Evolutionary conservation across 2,329 filamentous ascomycete genomes (phyloP).

Genomic region (Fusarium sp.): DNA sequence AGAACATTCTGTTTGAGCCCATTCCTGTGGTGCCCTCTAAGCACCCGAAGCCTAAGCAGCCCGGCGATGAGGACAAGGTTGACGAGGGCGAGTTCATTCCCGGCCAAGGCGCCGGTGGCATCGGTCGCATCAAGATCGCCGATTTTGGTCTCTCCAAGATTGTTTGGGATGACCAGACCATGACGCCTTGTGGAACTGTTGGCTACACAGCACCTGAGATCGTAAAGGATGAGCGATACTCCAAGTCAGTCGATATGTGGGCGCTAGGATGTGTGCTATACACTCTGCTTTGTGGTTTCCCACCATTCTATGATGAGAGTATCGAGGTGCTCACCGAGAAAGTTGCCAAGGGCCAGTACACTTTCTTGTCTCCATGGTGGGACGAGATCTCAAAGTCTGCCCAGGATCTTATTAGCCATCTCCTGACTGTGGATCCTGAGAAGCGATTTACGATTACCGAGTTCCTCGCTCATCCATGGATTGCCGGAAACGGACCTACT

Average conservation of each 20-base stretch:
- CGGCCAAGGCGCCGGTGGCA: slow-evolving; percentile 85
- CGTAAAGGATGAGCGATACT: slow-evolving; percentile 98
- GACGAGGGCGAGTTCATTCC: slow-evolving; percentile 93
- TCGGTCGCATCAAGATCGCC: slow-evolving; percentile 95
- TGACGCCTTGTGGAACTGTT: slow-evolving; percentile 99
- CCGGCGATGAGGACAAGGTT: slow-evolving; percentile 95
- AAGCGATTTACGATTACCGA: slow-evolving; percentile 93
- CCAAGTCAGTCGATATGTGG: slow-evolving; percentile 99
- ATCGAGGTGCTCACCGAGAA: slow-evolving; percentile 98
- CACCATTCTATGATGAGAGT: slow-evolving; percentile 97
- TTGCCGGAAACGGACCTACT: slow-evolving; percentile 69
- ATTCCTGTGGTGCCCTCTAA: slow-evolving; percentile 82
- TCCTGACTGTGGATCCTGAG: slow-evolving; percentile 92
- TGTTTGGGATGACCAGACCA: slow-evolving; percentile 97
- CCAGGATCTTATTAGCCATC: slow-evolving; percentile 91
- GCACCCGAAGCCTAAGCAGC: slow-evolving; percentile 78
- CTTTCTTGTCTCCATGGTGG: slow-evolving; percentile 99
- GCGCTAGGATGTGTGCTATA: slow-evolving; percentile 96
- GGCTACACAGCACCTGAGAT: slow-evolving; percentile 98
- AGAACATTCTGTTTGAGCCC: slow-evolving; percentile 94
- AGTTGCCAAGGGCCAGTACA: slow-evolving; percentile 95
- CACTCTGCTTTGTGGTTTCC: slow-evolving; percentile 95
- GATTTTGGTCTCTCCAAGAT: slow-evolving; percentile 98
- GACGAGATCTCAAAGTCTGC: slow-evolving; percentile 96
- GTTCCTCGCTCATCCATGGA: slow-evolving; percentile 96